A percentile compares a stretch with the other conserved stretches of the same genome.
phyloP scores from a whole-genome alignment of 192 early-diverging fungal genomes.

The Blastocladiella britannica region DNA sequence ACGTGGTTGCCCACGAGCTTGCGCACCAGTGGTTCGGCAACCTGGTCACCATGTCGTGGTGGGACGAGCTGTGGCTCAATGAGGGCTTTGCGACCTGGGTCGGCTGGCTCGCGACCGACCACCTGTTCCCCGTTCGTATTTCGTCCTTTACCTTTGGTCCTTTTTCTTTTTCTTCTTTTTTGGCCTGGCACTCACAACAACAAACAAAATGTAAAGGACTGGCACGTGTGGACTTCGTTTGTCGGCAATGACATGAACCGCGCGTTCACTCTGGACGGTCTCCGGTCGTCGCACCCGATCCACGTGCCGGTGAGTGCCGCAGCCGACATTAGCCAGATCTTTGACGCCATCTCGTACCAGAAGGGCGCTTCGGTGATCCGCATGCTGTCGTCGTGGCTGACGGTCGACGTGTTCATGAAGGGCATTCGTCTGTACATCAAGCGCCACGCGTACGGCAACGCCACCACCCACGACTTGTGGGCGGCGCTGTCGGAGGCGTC shows the following conservation, averaged over 20 bases:
- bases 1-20: slow-evolving; percentile 57
- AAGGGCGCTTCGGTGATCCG: slow-evolving; percentile 65
- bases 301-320: slow-evolving; percentile 47
- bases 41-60: slow-evolving; percentile 57
- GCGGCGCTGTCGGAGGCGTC: slow-evolving; percentile 32
- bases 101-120: slow-evolving; percentile 42
- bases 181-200: too few species aligned
- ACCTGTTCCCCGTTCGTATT: slow-evolving; percentile 45
- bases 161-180: too few species aligned
- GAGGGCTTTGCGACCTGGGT: slow-evolving; percentile 75
- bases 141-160: background rate
- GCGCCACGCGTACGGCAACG: slow-evolving; percentile 45
- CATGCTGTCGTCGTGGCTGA: slow-evolving; percentile 48
- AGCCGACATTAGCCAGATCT: slow-evolving; percentile 60
- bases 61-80: slow-evolving; percentile 61
- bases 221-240: slow-evolving; percentile 57
- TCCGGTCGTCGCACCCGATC: slow-evolving; percentile 65
- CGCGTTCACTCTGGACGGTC: slow-evolving; percentile 48
- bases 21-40: slow-evolving; percentile 77
- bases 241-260: slow-evolving; percentile 32
- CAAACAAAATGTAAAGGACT: too few species aligned
- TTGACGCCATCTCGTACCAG: slow-evolving; percentile 65
- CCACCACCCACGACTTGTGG: slow-evolving; percentile 63
- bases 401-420: slow-evolving; percentile 19
- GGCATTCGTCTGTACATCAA: slow-evolving; percentile 40